Base-by-base conservation (phyloP, 768 basidiomycete genomes). In the Myochromella boudieri region DNA sequence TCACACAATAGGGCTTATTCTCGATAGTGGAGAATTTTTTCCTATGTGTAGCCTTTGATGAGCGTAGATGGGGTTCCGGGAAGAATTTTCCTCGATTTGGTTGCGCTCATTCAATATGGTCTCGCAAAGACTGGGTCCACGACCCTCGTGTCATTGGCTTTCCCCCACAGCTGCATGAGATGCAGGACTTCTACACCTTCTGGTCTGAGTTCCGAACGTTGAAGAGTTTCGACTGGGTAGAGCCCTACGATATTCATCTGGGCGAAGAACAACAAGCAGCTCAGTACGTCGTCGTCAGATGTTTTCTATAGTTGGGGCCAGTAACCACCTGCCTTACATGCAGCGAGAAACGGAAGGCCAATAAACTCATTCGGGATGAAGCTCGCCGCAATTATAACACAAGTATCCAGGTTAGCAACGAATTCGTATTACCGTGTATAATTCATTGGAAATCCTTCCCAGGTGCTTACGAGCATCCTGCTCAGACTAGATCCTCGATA, bases 151-250 rank as follows among this genome's bases (percentile, higher is more conserved):
- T n/a, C n/a, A 28, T 24, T 9, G 29, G 37, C 33, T 14, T 25
- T 18, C 9, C 31, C 18, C 5, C n/a, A 31, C 26, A 42, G 1
- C 32, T 33, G 6, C 36, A 51, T 15, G 59, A 57, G 28, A 53
- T 46, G 11, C 12, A 53, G 15, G 49, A 44, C 9, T 64, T 64
- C 32, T 64, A 64, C 29, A 33, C 36, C 11, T 52, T 52, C 37
- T 64, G 63, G 63, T 38, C 40, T 1, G 49, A 29, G 2, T 64
- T 64, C 43, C 36, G 57, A 24, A 62, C 63, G 0, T 8, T 22
- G 26, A 64, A 64, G 37, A 49, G 34, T 5, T 64, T 62, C 33
- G 57, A 62, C 2, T 64, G 63, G 63, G 34, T 62, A 24, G 26
- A 18, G 9, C 53, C 47, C n/a, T 52, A 50, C 22, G 14, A 38